Percentiles rank a stretch among this genome's conserved stretches.
phyloP scores from a whole-genome alignment of 2,329 filamentous ascomycete genomes.

The Fusarium keratoplasticum region DNA sequence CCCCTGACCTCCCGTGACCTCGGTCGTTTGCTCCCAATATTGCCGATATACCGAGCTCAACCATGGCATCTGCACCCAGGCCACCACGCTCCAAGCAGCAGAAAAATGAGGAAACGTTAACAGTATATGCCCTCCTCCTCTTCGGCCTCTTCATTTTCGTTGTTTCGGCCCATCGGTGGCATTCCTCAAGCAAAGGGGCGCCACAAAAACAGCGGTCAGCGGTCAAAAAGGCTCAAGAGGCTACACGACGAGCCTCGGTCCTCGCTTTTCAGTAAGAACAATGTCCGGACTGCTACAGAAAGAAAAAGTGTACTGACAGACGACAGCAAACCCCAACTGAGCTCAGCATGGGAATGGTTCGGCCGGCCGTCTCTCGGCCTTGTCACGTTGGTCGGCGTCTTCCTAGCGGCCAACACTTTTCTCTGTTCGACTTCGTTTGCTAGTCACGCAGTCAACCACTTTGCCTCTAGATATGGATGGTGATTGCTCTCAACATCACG shows the following conservation, averaged over 20 bases:
- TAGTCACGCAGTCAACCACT: background rate
- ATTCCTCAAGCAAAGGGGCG: background rate
- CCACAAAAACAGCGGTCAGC: background rate
- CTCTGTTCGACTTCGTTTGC: background rate
- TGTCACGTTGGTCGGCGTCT: background rate
- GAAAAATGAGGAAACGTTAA: background rate
- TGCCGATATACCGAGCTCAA: background rate
- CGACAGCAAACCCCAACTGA: background rate
- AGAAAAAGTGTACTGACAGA: background rate
- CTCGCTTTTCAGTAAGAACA: background rate
- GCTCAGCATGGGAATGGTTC: background rate
- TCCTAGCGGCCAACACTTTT: background rate
- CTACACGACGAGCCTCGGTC: background rate
- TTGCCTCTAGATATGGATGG: background rate
- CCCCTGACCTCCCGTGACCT: background rate
- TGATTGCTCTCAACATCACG: background rate
- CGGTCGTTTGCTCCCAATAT: background rate
- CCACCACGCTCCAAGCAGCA: background rate
- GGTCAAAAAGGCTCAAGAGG: background rate
- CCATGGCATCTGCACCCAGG: background rate
- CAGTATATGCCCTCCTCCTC: background rate
- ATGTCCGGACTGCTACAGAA: background rate
- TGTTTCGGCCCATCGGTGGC: background rate
- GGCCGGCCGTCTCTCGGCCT: background rate
- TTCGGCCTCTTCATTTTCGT: background rate